Evolutionary conservation across 2,329 filamentous ascomycete species (phyloP), one percentile per base, ranked within the genome.

Genomic region (Penicillium sp.): DNA sequence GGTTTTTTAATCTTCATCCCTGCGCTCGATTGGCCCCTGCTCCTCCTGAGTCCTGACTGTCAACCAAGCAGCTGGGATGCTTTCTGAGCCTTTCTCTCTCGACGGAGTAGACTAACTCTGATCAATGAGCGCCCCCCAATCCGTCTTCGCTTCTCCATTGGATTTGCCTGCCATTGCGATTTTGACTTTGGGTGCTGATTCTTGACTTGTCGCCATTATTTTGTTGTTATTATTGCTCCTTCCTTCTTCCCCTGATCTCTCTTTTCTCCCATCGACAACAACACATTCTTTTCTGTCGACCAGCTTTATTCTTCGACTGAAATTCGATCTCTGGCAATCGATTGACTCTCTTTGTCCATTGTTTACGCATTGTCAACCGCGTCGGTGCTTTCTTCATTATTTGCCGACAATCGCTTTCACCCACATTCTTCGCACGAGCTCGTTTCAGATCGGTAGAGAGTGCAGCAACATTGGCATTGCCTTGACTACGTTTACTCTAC

Each of bases 371-470:
- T 35, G 30, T 35, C 30, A 35, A 16, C 30, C 30, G 12, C 11
- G 11, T 14, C 30, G 30, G 30, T 35, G 8, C 12, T 35, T 35
- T 35, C 12, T 11, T 9, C 8, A 9, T n/a, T 3, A 18, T 18
- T 9, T 30, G 18, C 21, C 49, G 43, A 28, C 23, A 52, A 28
- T 49, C 24, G 33, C 40, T 51, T 20, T 47, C 47, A 38, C 43
- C 43, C 52, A 55, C 52, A 48, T 48, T 55, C 52, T 42, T 48
- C 43, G 52, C 35, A 35, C 43, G 28, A 33, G 21, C 30, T 26
- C 26, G 52, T 55, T 55, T 47, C 33, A 24, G 30, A 47, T n/a
- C n/a, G n/a, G n/a, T n/a, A n/a, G n/a, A n/a, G n/a, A n/a, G n/a
- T n/a, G n/a, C n/a, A n/a, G n/a, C n/a, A n/a, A n/a, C n/a, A n/a